Conservation (phyloP, 2,329 filamentous ascomycete species). For the Venturia aucupariae region DNA sequence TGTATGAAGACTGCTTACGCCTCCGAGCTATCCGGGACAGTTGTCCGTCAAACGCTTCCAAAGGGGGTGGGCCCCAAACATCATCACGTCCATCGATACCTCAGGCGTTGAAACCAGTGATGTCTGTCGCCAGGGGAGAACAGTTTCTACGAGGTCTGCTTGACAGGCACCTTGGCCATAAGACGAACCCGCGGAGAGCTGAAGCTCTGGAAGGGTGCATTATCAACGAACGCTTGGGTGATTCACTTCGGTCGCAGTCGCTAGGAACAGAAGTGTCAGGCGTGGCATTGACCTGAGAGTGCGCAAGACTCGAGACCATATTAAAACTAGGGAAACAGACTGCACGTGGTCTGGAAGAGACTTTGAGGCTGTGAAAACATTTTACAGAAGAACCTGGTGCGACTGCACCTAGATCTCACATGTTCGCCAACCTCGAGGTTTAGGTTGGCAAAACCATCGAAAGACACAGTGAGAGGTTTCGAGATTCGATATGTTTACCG, state of each 20-base stretch:
- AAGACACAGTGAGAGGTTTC: neutral
- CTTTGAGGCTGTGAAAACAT: neutral
- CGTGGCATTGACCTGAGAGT: constrained; percentile 2
- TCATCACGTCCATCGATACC: neutral
- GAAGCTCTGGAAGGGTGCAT: neutral
- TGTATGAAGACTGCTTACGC: neutral
- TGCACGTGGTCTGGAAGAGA: neutral
- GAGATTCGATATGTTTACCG: neutral
- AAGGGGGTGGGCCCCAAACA: neutral
- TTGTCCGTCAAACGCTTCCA: neutral
- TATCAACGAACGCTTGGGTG: neutral
- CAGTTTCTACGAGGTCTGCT: neutral
- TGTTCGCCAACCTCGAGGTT: neutral
- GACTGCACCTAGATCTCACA: neutral
- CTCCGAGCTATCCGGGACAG: neutral
- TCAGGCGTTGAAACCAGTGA: constrained; percentile 1
- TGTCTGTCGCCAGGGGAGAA: neutral
- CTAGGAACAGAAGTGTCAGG: neutral
- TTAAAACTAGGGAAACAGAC: neutral
- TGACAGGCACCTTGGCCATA: neutral
- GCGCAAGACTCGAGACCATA: neutral
- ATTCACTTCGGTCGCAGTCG: constrained; percentile 11
- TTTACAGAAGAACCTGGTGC: neutral
- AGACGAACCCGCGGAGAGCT: neutral
- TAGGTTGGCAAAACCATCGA: neutral